Conservation (phyloP, 208 protist genomes). For the Porcisia hertigi region DNA sequence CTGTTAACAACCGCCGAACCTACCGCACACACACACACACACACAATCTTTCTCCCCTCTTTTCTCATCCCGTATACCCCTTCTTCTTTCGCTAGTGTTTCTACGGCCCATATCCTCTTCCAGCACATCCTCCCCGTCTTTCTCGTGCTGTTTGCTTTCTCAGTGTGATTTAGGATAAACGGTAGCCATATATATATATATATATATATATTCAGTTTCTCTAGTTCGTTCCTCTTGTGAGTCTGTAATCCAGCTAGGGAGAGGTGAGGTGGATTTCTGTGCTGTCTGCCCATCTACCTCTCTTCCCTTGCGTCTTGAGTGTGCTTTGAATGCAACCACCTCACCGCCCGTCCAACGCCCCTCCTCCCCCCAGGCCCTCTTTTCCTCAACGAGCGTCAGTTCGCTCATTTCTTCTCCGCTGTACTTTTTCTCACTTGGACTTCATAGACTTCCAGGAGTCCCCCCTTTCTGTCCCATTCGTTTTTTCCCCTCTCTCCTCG, state of each 20-base stretch:
- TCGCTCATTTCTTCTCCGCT: too few species aligned
- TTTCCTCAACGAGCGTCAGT: too few species aligned
- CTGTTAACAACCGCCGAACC: background rate
- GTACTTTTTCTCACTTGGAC: too few species aligned
- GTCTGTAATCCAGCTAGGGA: background rate
- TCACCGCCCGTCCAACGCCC: too few species aligned
- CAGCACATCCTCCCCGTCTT: constrained; percentile 4
- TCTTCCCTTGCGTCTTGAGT: too few species aligned
- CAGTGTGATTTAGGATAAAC: background rate
- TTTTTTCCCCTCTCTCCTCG: too few species aligned
- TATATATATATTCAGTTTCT: background rate
- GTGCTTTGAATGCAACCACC: too few species aligned
- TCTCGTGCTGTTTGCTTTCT: constrained; percentile 20
- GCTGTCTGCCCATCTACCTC: too few species aligned
- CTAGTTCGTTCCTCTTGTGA: background rate
- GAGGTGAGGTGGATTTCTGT: background rate
- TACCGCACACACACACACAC: background rate
- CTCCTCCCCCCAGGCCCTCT: too few species aligned
- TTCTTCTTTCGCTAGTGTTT: background rate
- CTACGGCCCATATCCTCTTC: background rate
- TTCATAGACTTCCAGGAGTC: too few species aligned
- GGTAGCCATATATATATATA: background rate
- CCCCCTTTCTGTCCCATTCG: too few species aligned
- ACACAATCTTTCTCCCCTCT: background rate
- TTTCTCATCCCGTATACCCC: background rate